A percentile compares a stretch with the other conserved stretches of the same genome.
phyloP scores from a whole-genome alignment of 2,329 filamentous ascomycete genomes.

The Trichothecium roseum region DNA sequence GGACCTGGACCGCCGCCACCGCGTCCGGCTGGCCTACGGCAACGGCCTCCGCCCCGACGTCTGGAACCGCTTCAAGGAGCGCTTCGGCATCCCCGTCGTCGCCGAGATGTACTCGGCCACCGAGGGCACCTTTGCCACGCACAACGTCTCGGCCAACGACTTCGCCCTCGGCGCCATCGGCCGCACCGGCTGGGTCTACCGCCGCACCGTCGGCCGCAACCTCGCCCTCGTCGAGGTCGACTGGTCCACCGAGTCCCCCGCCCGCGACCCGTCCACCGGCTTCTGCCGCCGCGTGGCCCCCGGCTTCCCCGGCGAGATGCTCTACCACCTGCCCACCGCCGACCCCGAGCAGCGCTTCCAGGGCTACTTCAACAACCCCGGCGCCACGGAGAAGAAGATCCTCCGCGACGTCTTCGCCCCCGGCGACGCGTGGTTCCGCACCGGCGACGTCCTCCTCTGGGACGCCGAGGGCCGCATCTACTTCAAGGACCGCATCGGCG shows the following conservation, averaged over 20 bases:
- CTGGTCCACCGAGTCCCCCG: constrained; percentile 56
- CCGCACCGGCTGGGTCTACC: constrained; percentile 53
- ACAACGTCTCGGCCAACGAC: constrained; percentile 65
- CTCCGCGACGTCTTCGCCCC: constrained; percentile 61
- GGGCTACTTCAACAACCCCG: constrained; percentile 68
- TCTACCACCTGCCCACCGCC: constrained; percentile 57
- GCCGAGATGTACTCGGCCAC: constrained; percentile 77
- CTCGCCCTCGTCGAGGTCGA: constrained; percentile 60
- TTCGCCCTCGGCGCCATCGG: constrained; percentile 71
- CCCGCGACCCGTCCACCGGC: constrained; percentile 57
- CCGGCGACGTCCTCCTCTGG: constrained; percentile 70
- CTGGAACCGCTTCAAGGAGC: constrained; percentile 73
- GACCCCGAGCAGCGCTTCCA: constrained; percentile 56
- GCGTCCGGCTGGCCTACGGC: constrained; percentile 65
- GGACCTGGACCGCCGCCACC: constrained; percentile 61
- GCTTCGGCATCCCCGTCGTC: constrained; percentile 64
- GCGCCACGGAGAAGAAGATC: constrained; percentile 64
- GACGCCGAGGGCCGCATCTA: constrained; percentile 61
- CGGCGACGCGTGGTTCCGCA: constrained; percentile 74
- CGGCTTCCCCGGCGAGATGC: constrained; percentile 64
- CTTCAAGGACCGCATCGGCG: constrained; percentile 73
- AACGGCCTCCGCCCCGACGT: constrained; percentile 81
- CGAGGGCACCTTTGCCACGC: constrained; percentile 58
- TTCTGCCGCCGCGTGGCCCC: constrained; percentile 49
- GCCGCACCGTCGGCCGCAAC: constrained; percentile 37